phyloP scores from a whole-genome alignment of 2,329 filamentous ascomycete species.

The Aureobasidium sp. region DNA sequence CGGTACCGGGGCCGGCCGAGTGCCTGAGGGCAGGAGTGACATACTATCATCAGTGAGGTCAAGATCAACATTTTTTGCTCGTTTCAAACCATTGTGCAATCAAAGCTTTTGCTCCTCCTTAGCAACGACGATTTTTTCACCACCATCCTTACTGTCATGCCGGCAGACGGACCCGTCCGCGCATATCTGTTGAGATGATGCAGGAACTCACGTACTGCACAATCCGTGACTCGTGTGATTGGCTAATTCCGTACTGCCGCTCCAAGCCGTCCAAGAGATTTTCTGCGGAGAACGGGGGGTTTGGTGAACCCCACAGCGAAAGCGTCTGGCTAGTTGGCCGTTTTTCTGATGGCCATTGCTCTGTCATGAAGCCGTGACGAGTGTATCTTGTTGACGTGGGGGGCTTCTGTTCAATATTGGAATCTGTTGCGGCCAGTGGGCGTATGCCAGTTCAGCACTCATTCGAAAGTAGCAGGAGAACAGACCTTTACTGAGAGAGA shows the following conservation, averaged over 20 bases:
- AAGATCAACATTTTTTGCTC: neutral
- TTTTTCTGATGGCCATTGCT: neutral
- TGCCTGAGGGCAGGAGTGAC: no score
- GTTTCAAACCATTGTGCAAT: neutral
- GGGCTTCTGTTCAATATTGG: neutral
- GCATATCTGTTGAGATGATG: constrained; percentile 2
- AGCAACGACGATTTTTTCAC: neutral
- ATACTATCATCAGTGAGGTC: neutral
- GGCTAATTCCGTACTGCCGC: neutral
- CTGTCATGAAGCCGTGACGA: neutral
- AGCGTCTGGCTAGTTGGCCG: neutral
- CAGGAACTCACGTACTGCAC: neutral
- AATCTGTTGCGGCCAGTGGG: neutral
- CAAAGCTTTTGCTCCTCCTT: neutral
- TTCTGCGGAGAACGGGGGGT: neutral
- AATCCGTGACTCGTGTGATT: neutral
- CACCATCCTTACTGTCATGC: neutral
- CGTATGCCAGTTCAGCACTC: neutral
- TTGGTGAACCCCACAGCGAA: neutral
- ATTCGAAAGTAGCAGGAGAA: neutral
- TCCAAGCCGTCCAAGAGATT: neutral
- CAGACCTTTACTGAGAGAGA: neutral
- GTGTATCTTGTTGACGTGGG: neutral
- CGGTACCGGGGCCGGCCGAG: constrained; percentile 6
- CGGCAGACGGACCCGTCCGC: constrained; percentile 8